Base-by-base conservation (phyloP, 192 early-diverging fungal genomes). In the Coemansia reversa region DNA sequence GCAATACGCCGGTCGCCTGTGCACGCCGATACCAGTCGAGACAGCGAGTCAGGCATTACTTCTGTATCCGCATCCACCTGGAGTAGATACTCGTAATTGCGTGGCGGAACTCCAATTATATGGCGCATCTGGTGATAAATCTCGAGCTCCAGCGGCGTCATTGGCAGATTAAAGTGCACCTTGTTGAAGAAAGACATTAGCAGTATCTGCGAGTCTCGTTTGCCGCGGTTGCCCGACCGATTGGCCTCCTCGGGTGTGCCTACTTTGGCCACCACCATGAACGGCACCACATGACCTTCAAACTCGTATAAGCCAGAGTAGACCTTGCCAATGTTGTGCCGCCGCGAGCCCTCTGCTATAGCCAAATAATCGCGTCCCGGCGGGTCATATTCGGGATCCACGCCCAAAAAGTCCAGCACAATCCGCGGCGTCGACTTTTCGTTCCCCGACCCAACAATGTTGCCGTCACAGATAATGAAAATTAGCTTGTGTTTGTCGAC, bases 101-200 rank as follows among this genome's bases (percentile, higher is more conserved):
- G 83, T 1, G 89, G 91, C 68, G 88, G 86, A 12, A 97, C 91
- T 29, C 95, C 95, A 73, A 97, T 96, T 22, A 96, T 89, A 67
- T 96, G 90, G 79, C 94, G 94, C 82, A 98, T 94, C 70, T 96
- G 93, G 82, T 97, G 93, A 78, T 93, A 98, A 55, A 98, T 90
- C 67, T 98, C 95, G 52, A 97, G 85, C 83, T 98, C 94, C 18
- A 98, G 82, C 7, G 95, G 93, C 29, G 87, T 85, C 95, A 98
- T 97, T 24, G 88, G 84, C 57, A 89, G 76, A 54, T 96, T 90
- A 76, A 93, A 96, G 66, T 95, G 92, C 45, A 98, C 95, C 70
- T 90, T 89, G 71, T 93, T 92, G 62, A 98, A 82, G 86, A 97
- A 98, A 51, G 86, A 86, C 95, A 98, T 97, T 30, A 95, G 81